A percentile compares a stretch with the other conserved stretches of the same genome.
Evolutionary conservation across 176 grass and related monocot species (phyloP).

Genomic region (Aegilops umbellulata): DNA sequence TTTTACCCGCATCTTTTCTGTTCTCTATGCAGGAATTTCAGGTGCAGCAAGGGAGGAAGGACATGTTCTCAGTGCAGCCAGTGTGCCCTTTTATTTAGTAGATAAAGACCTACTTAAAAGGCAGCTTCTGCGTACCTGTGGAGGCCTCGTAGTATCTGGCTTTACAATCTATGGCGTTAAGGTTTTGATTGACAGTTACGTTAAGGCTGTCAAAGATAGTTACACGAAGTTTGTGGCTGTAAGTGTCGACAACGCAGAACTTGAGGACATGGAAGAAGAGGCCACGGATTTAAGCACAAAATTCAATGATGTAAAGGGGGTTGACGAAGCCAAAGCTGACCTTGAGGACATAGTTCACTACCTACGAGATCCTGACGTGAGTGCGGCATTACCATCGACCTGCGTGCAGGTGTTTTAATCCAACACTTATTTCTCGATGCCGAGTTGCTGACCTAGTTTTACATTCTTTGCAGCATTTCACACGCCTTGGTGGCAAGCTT

Average conservation of each 20-base stretch:
- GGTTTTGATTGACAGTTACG: conserved; percentile 24
- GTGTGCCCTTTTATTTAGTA: conserved; percentile 71
- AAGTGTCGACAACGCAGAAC: neutral
- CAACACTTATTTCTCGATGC: neutral
- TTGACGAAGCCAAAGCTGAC: conserved; percentile 84
- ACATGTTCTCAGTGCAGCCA: conserved; percentile 61
- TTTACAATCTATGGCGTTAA: conserved; percentile 54
- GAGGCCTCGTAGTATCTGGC: conserved; percentile 64
- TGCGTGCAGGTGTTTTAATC: neutral
- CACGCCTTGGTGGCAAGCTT: conserved; percentile 83
- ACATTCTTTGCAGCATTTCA: conserved; percentile 64
- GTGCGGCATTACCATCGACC: neutral
- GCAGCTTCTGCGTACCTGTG: conserved; percentile 76
- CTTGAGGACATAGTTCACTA: conserved; percentile 91
- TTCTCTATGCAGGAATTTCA: conserved; percentile 45
- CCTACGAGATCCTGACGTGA: conserved; percentile 83
- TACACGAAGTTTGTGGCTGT: no score
- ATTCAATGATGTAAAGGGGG: conserved; percentile 85
- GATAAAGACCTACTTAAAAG: conserved; percentile 70
- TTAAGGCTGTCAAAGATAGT: no score
- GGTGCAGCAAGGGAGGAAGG: conserved; percentile 50
- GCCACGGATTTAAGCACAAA: conserved; percentile 57
- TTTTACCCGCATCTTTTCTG: neutral
- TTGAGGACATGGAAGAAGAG: conserved; percentile 57
- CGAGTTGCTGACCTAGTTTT: neutral